phyloP scores from a whole-genome alignment of 108 stramenopile genomes.

The Aurantiochytrium sp. region DNA sequence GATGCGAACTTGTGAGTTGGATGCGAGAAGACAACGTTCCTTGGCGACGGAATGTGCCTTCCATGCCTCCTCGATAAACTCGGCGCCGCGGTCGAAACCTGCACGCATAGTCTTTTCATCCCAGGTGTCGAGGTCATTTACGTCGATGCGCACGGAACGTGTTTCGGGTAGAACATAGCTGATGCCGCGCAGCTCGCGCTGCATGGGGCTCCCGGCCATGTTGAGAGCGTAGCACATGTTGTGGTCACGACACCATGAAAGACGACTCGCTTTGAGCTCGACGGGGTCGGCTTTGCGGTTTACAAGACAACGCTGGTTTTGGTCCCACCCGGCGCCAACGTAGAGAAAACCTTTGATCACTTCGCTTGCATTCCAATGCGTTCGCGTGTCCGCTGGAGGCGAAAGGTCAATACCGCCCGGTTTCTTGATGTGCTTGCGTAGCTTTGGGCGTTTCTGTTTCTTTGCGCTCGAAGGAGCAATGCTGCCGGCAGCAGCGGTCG shows the following conservation, averaged over 20 bases:
- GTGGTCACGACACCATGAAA: background rate
- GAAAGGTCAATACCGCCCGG: background rate
- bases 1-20: background rate
- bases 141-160: background rate
- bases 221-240: conserved; percentile 14
- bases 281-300: background rate
- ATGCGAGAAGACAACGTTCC: background rate
- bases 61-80: background rate
- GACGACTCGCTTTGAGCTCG: background rate
- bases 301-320: background rate
- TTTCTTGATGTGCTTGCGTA: background rate
- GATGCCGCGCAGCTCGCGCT: background rate
- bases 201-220: conserved; percentile 10
- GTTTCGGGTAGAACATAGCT: background rate
- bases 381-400: background rate
- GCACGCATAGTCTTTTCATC: background rate
- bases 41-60: background rate
- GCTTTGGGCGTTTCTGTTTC: conserved; percentile 9
- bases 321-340: conserved; percentile 3
- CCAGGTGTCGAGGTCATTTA: background rate
- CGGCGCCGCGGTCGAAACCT: conserved; percentile 1
- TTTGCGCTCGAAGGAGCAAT: background rate
- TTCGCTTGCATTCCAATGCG: conserved; percentile 2
- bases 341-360: conserved; percentile 9
- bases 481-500: no score